Conservation (phyloP, 1,139 yeast genomes). For the Blastobotrys raffinosifermentans region DNA sequence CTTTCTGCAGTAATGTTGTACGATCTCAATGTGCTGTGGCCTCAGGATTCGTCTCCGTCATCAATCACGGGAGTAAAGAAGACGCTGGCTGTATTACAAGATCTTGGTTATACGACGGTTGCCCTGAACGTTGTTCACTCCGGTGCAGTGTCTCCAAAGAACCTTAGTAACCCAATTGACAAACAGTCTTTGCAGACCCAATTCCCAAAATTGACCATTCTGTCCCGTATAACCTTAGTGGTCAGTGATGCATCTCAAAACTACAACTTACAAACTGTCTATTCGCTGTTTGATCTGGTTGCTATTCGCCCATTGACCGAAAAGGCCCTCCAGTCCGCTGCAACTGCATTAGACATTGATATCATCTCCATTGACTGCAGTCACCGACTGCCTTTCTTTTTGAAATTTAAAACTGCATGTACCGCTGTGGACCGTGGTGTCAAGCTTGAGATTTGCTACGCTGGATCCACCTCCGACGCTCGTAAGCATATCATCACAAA, state of each 20-base stretch:
- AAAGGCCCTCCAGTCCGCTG: conserved; percentile 67
- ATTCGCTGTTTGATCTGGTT: conserved; percentile 57
- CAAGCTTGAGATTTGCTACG: conserved; percentile 71
- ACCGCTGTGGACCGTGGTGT: conserved; percentile 80
- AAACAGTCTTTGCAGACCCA: conserved; percentile 22
- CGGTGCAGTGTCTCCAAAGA: conserved; percentile 50
- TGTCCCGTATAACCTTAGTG: conserved; percentile 66
- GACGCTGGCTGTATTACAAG: conserved; percentile 23
- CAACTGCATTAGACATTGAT: conserved; percentile 68
- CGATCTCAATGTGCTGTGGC: conserved; percentile 84
- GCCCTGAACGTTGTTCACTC: conserved; percentile 67
- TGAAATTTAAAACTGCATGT: conserved; percentile 79
- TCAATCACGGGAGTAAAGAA: conserved; percentile 13
- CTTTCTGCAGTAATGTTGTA: conserved; percentile 41
- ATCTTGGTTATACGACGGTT: conserved; percentile 63
- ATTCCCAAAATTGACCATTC: conserved; percentile 47
- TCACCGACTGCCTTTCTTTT: conserved; percentile 62
- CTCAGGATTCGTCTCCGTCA: conserved; percentile 44
- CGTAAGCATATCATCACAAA: conserved; percentile 64
- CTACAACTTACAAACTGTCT: conserved; percentile 51
- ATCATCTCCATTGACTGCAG: conserved; percentile 66
- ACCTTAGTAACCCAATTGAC: conserved; percentile 35
- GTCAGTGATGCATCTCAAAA: conserved; percentile 75
- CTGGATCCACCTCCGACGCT: conserved; percentile 30
- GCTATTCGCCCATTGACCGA: conserved; percentile 81